Base-by-base conservation (phyloP, 148 eudicot genomes). In the Heliosperma pusillum region DNA sequence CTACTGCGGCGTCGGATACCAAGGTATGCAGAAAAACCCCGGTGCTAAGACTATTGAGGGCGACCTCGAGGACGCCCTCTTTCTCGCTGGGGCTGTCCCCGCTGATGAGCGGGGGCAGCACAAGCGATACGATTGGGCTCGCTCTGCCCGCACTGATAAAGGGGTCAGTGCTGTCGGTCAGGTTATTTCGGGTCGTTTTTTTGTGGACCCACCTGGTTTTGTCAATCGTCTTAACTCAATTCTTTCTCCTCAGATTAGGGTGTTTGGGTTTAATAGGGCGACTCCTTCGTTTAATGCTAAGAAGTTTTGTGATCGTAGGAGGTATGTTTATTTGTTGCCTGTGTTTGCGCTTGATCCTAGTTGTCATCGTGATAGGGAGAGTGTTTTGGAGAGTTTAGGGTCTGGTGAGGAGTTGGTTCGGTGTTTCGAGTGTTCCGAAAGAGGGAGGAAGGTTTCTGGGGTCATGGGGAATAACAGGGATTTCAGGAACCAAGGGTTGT, bases 11-110 rank as follows among this genome's bases (percentile, higher is more conserved):
- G 93, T 87, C 0, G 96, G 97, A 16, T 95, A 95, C 86, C 93
- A 92, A 66, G 98, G 98, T 0, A 95, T 95, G 97, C 96, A 95
- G 40, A 95, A 87, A 27, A 95, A 95, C 77, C 97, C 97, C 5
- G 97, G 97, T 7, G 98, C 98, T 47, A 95, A 95, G 80, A 95
- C 98, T 65, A 95, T 95, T 59, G 98, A 95, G 78, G 93, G 88
- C 26, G 98, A 94, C 74, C 85, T 94, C 55, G 97, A 94, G 76
- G 89, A 92, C 81, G 98, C 98, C 59, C 91, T 94, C 13, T 92
- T 71, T 67, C 73, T 74, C 12, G 52, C 98, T 47, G 92, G 89
- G 19, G 96, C 93, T 12, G 88, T 94, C 7, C 93, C 98, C 11
- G 93, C 87, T 16, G 74, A 64, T 0, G 93, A 92, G 59, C 80